These are phyloP conservation scores for Poteriospumella lacustris DNA, from an alignment of 108 stramenopile genomes.

Conservation along the genomic window DNA sequence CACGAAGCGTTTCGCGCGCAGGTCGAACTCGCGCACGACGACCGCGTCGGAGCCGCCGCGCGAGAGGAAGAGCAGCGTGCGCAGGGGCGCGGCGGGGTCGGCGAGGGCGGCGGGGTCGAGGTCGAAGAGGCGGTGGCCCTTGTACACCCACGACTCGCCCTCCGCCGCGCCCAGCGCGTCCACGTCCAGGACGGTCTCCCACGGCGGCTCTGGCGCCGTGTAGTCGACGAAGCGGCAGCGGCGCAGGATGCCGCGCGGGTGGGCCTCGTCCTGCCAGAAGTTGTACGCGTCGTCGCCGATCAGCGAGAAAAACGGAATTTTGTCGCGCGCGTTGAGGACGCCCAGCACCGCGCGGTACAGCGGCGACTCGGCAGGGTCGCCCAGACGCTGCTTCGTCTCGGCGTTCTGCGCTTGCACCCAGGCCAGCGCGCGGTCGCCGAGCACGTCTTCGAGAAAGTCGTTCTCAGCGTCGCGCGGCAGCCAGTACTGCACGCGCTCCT, in stretches of 20 bases:
- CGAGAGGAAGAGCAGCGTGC: constrained; percentile 63
- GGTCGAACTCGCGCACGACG: constrained; percentile 76
- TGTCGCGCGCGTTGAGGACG: constrained; percentile 40
- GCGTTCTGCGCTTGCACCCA: constrained; percentile 36
- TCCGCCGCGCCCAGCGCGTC: constrained; percentile 63
- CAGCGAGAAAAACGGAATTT: constrained; percentile 34
- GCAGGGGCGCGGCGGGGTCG: constrained; percentile 39
- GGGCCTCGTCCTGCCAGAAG: constrained; percentile 50
- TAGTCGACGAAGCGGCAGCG: constrained; percentile 63
- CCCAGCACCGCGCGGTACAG: constrained; percentile 20
- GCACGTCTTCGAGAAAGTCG: constrained; percentile 34
- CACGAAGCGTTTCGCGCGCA: constrained; percentile 66
- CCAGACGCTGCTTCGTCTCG: not conserved
- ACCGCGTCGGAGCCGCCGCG: constrained; percentile 83
- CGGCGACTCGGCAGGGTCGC: constrained; percentile 11
- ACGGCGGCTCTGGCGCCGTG: constrained; percentile 47
- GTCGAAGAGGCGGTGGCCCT: constrained; percentile 58
- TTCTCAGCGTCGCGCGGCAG: not conserved
- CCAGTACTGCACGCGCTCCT: too few species aligned
- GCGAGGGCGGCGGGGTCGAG: constrained; percentile 36
- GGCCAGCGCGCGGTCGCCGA: constrained; percentile 25
- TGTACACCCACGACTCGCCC: constrained; percentile 80
- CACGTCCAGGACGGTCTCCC: constrained; percentile 76
- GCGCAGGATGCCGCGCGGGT: constrained; percentile 69
- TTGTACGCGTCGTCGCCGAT: constrained; percentile 41